Conservation (phyloP, 176 grass and related monocot species). For the Echinochloa phyllopogon region DNA sequence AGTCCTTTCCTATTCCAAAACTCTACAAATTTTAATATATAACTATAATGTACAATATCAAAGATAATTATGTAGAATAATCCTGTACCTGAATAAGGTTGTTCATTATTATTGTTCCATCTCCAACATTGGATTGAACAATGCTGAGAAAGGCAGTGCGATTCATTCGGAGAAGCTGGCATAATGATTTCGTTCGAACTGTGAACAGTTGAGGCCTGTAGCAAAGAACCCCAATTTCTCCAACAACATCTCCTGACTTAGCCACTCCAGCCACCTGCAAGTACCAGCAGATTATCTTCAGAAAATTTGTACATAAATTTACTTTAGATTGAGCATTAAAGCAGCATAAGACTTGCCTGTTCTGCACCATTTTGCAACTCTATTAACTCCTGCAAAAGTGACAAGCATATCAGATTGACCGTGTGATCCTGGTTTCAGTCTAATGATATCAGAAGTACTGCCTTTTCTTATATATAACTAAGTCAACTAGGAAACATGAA, state of each 20-base stretch:
- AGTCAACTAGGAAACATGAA: slow-evolving; percentile 30
- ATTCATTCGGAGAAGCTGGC: slow-evolving; percentile 88
- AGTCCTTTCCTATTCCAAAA: neutral
- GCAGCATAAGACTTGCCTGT: slow-evolving; percentile 53
- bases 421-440: neutral
- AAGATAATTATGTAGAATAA: slow-evolving; percentile 29
- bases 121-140: slow-evolving; percentile 90
- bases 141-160: slow-evolving; percentile 79
- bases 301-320: slow-evolving; percentile 36
- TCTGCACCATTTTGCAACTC: slow-evolving; percentile 58
- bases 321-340: slow-evolving; percentile 30
- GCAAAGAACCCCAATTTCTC: slow-evolving; percentile 96
- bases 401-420: slow-evolving; percentile 42
- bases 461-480: neutral
- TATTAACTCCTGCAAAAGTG: slow-evolving; percentile 77
- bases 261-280: slow-evolving; percentile 59
- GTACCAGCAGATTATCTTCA: slow-evolving; percentile 34
- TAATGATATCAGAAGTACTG: slow-evolving; percentile 35
- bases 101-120: slow-evolving; percentile 94
- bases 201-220: slow-evolving; percentile 94
- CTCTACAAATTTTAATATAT: neutral
- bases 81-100: slow-evolving; percentile 81
- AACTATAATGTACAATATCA: slow-evolving; percentile 1
- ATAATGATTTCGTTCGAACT: slow-evolving; percentile 88
- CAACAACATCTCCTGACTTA: slow-evolving; percentile 80